Evolutionary conservation across 768 basidiomycete species (phyloP).

Genomic region (Pilatotrama ljubarskyi): DNA sequence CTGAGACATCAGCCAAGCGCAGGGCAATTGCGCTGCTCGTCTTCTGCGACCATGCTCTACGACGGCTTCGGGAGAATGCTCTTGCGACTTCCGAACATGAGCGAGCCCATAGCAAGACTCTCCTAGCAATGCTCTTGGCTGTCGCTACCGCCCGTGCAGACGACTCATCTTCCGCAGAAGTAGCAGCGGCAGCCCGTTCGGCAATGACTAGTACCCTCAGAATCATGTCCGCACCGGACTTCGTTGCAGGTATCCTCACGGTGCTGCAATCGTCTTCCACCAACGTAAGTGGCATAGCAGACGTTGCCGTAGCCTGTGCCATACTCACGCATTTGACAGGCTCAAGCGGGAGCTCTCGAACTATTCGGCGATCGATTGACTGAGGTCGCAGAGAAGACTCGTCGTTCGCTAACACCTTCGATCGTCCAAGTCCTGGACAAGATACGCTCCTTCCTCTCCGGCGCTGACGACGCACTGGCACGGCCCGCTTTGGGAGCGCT

Average conservation of each 20-base stretch:
- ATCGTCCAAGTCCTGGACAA: slow-evolving; percentile 54
- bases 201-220: slow-evolving; percentile 56
- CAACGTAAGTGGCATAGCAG: slow-evolving; percentile 42
- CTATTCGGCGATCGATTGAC: slow-evolving; percentile 68
- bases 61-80: slow-evolving; percentile 32
- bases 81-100: slow-evolving; percentile 17
- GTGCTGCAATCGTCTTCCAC: slow-evolving; percentile 52
- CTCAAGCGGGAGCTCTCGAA: slow-evolving; percentile 67
- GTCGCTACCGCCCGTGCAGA: slow-evolving; percentile 18
- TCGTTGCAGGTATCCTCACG: slow-evolving; percentile 55
- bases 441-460: slow-evolving; percentile 50
- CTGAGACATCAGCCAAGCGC: slow-evolving; percentile 48
- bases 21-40: slow-evolving; percentile 68
- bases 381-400: slow-evolving; percentile 54
- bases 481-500: slow-evolving; percentile 60
- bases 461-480: slow-evolving; percentile 41
- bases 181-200: slow-evolving; percentile 47
- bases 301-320: not conserved
- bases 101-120: slow-evolving; percentile 50
- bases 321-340: slow-evolving; percentile 38
- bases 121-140: slow-evolving; percentile 33
- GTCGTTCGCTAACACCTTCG: slow-evolving; percentile 49
- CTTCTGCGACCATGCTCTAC: slow-evolving; percentile 59
- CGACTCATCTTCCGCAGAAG: slow-evolving; percentile 33
- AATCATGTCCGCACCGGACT: slow-evolving; percentile 70